Evolutionary conservation across 805 yeast species (phyloP).

Genomic region (Candida manassasensis): DNA sequence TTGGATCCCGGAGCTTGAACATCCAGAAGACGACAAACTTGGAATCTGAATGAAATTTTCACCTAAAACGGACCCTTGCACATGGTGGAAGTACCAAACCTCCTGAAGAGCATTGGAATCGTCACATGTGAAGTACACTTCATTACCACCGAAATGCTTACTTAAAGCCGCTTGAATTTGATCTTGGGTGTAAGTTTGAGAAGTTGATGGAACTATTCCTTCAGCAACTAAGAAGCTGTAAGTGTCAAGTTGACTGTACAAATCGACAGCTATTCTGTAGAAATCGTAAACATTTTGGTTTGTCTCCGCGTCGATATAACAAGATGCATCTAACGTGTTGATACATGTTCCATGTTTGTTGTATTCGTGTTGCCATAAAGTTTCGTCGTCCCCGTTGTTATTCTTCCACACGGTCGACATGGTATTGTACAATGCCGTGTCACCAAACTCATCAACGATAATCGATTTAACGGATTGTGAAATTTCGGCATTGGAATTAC

Average conservation of each 20-base stretch:
- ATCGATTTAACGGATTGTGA: slow-evolving; percentile 34
- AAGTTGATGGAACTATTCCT: slow-evolving; percentile 67
- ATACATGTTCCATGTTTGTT: slow-evolving; percentile 94
- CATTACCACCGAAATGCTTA: slow-evolving; percentile 44
- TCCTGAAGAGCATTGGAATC: slow-evolving; percentile 43
- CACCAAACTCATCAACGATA: slow-evolving; percentile 34
- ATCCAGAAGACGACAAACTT: slow-evolving; percentile 49
- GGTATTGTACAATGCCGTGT: slow-evolving; percentile 47
- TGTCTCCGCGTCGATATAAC: slow-evolving; percentile 46
- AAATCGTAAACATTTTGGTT: slow-evolving; percentile 47
- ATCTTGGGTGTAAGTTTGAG: slow-evolving; percentile 50
- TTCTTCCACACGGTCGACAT: slow-evolving; percentile 72
- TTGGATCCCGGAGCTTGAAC: slow-evolving; percentile 58
- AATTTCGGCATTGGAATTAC: slow-evolving; percentile 59
- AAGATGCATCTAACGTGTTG: slow-evolving; percentile 67
- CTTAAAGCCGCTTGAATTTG: slow-evolving; percentile 52
- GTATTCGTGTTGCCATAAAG: slow-evolving; percentile 86
- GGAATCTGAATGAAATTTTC: slow-evolving; percentile 63
- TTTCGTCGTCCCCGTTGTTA: slow-evolving; percentile 59
- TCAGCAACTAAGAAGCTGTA: slow-evolving; percentile 57
- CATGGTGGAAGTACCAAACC: slow-evolving; percentile 76
- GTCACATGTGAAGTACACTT: slow-evolving; percentile 61
- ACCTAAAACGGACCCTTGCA: slow-evolving; percentile 65
- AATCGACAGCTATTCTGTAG: slow-evolving; percentile 32
- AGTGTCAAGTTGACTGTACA: slow-evolving; percentile 45